Evolutionary conservation across 2,329 filamentous ascomycete species (phyloP).

Genomic region (Talaromyces sp.): DNA sequence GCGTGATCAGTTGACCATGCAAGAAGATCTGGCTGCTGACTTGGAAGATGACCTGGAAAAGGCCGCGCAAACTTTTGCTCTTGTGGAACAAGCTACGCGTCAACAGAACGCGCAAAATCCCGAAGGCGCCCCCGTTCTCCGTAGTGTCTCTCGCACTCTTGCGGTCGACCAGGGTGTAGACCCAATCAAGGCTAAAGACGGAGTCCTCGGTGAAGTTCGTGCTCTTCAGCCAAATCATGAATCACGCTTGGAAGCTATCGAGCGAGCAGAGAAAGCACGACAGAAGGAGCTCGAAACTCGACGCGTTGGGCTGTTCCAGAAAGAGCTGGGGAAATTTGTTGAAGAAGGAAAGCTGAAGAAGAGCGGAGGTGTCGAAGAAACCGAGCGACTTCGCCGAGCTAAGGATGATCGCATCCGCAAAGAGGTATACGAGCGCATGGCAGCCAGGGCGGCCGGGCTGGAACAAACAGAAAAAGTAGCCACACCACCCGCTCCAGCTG

Average conservation of each 20-base stretch:
- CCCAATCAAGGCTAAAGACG: conserved; percentile 79
- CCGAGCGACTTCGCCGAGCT: conserved; percentile 73
- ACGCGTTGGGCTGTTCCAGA: conserved; percentile 69
- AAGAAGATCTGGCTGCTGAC: conserved; percentile 91
- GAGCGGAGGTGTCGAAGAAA: conserved; percentile 89
- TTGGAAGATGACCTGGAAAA: conserved; percentile 93
- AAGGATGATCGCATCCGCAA: conserved; percentile 83
- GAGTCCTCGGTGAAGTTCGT: conserved; percentile 84
- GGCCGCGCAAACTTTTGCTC: conserved; percentile 82
- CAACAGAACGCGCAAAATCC: conserved; percentile 75
- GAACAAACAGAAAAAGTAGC: conserved; percentile 28
- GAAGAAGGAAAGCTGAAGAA: conserved; percentile 91
- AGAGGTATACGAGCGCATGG: conserved; percentile 60
- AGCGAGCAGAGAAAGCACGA: conserved; percentile 87
- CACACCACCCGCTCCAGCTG: conserved; percentile 18
- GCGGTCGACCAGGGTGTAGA: conserved; percentile 54
- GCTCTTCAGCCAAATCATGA: conserved; percentile 94
- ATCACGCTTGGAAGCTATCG: conserved; percentile 86
- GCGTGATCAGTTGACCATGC: conserved; percentile 87
- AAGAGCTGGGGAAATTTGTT: conserved; percentile 80
- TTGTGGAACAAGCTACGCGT: conserved; percentile 97
- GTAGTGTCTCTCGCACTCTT: conserved; percentile 49
- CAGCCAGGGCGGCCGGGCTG: conserved; percentile 47
- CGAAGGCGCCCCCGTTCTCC: conserved; percentile 35
- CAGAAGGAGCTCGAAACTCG: conserved; percentile 82